These are phyloP conservation scores for Penicillium goetzii DNA, from an alignment of 495 filamentous ascomycete species.

Conservation along the genomic window DNA sequence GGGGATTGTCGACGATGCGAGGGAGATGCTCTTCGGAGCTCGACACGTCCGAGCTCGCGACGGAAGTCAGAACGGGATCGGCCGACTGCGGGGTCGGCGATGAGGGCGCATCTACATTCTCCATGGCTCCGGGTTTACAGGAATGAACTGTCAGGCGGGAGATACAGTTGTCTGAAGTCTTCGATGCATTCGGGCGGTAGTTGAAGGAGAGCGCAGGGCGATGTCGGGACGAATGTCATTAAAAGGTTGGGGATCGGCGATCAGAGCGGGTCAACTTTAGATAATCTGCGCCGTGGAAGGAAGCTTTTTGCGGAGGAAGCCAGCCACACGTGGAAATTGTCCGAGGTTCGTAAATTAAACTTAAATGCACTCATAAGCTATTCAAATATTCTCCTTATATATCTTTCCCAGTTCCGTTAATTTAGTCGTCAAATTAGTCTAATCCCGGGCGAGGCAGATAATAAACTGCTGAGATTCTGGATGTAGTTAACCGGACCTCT, in stretches of 20 bases:
- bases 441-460: neutral
- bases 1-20: slow-evolving; percentile 48
- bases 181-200: slow-evolving; percentile 12
- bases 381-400: neutral
- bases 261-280: slow-evolving; percentile 34
- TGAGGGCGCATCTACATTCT: slow-evolving; percentile 27
- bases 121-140: slow-evolving; percentile 32
- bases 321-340: neutral
- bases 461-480: too few species aligned
- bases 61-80: slow-evolving; percentile 12
- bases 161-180: neutral
- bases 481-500: too few species aligned
- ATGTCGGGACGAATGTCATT: slow-evolving; percentile 18
- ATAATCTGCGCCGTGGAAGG: slow-evolving; percentile 20
- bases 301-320: neutral
- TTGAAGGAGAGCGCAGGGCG: slow-evolving; percentile 8
- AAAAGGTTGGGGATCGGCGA: slow-evolving; percentile 24
- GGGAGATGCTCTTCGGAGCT: slow-evolving; percentile 44
- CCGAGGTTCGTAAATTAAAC: neutral
- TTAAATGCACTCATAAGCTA: neutral
- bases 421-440: neutral
- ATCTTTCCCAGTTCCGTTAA: neutral
- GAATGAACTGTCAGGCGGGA: slow-evolving; percentile 6
- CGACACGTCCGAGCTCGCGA: slow-evolving; percentile 21
- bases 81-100: slow-evolving; percentile 10